phyloP scores from a whole-genome alignment of 2,329 filamentous ascomycete species.

The Xylariaceae sp. region DNA sequence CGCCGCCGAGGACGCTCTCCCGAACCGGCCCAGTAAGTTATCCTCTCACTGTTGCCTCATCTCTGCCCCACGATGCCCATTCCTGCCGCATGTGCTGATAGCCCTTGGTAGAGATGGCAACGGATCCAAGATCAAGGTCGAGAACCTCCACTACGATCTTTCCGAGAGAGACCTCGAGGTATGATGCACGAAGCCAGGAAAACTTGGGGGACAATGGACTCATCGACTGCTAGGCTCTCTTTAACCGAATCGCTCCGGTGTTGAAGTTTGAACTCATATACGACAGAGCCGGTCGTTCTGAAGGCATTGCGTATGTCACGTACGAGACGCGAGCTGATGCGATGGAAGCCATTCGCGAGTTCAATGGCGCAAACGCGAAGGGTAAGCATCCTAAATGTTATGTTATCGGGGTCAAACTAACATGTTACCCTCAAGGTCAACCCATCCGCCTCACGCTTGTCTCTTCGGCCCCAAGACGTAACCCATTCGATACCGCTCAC shows the following conservation, averaged over 20 bases:
- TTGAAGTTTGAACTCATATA: slow-evolving; percentile 66
- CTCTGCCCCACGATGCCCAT: background rate
- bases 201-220: slow-evolving; percentile 18
- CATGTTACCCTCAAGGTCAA: slow-evolving; percentile 49
- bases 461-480: slow-evolving; percentile 47
- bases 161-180: slow-evolving; percentile 79
- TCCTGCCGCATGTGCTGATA: slow-evolving; percentile 10
- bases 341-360: slow-evolving; percentile 68
- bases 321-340: slow-evolving; percentile 70
- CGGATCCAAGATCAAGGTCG: slow-evolving; percentile 71
- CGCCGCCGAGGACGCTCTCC: slow-evolving; percentile 38
- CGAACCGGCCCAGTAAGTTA: slow-evolving; percentile 27
- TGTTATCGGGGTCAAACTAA: slow-evolving; percentile 5
- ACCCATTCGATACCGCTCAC: slow-evolving; percentile 52
- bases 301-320: slow-evolving; percentile 77
- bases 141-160: slow-evolving; percentile 90
- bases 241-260: slow-evolving; percentile 70
- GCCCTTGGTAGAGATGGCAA: slow-evolving; percentile 41
- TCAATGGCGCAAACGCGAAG: slow-evolving; percentile 85
- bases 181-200: slow-evolving; percentile 22
- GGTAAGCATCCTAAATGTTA: slow-evolving; percentile 40
- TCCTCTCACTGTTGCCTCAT: background rate
- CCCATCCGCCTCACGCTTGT: slow-evolving; percentile 71
- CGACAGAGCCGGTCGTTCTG: slow-evolving; percentile 82
- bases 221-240: slow-evolving; percentile 60